A percentile compares a stretch with the other conserved stretches of the same genome.
Conservation (phyloP, 2,329 filamentous ascomycete species). For the Paramyrothecium roridum region DNA sequence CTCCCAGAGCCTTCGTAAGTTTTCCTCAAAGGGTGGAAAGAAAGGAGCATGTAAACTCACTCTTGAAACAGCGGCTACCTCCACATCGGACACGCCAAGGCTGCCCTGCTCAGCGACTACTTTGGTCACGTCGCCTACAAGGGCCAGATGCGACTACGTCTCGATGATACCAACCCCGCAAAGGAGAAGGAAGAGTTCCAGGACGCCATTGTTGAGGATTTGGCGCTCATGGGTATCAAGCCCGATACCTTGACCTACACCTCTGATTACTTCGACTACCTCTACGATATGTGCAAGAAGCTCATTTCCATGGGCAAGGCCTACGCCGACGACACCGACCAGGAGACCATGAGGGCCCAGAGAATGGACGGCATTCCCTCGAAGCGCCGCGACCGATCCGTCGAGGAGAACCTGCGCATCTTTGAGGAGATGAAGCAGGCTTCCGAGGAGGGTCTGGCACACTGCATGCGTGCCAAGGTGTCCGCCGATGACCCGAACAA, state of each 20-base stretch:
- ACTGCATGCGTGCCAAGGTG: conserved; percentile 95
- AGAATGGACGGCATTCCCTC: conserved; percentile 82
- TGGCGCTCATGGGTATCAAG: conserved; percentile 86
- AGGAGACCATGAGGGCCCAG: conserved; percentile 83
- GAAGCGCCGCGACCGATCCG: conserved; percentile 70
- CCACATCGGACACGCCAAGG: conserved; percentile 95
- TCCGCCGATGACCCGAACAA: conserved; percentile 91
- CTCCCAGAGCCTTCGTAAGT: conserved; percentile 86
- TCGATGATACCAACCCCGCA: conserved; percentile 95
- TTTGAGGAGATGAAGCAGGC: conserved; percentile 94
- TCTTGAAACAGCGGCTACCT: conserved; percentile 80
- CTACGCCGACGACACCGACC: conserved; percentile 91
- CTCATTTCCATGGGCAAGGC: conserved; percentile 85
- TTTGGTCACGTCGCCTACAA: conserved; percentile 93
- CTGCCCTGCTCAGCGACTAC: conserved; percentile 90
- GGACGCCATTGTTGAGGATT: conserved; percentile 88
- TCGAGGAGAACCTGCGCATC: conserved; percentile 81
- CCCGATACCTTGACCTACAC: conserved; percentile 86
- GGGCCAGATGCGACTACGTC: conserved; percentile 84
- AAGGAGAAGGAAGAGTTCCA: conserved; percentile 98
- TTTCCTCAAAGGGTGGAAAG: no score
- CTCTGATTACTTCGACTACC: conserved; percentile 90
- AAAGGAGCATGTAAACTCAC: no score
- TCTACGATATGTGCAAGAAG: conserved; percentile 80
- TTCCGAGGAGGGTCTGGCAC: conserved; percentile 71